Percentiles rank a stretch among this genome's conserved stretches.
These are phyloP conservation scores for Kuraishia cidri DNA, from an alignment of 805 yeast genomes.

Conservation along the genomic window DNA sequence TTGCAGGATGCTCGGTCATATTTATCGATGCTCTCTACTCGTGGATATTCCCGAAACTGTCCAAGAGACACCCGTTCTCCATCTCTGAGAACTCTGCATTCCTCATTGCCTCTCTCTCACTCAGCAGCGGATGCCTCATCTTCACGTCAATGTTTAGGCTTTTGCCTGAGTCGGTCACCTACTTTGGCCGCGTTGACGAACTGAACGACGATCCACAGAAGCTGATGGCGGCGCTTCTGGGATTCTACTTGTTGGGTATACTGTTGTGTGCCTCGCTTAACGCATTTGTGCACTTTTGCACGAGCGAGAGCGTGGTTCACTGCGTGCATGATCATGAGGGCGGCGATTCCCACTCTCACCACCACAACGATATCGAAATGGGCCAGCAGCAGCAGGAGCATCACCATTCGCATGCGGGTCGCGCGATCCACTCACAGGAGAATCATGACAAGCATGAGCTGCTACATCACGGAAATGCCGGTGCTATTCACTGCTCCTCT, in stretches of 20 bases:
- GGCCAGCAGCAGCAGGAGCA: background rate
- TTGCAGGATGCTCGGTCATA: conserved; percentile 63
- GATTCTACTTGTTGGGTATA: conserved; percentile 41
- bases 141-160: conserved; percentile 72
- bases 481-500: no score
- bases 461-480: no score
- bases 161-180: conserved; percentile 56
- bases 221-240: conserved; percentile 35
- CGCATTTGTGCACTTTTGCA: conserved; percentile 55
- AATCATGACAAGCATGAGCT: no score
- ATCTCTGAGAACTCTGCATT: conserved; percentile 53
- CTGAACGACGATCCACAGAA: conserved; percentile 12
- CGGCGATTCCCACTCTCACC: conserved; percentile 8
- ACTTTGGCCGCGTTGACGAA: conserved; percentile 25
- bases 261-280: conserved; percentile 52
- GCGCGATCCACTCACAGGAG: no score
- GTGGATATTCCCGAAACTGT: conserved; percentile 29
- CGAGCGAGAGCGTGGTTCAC: conserved; percentile 79
- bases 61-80: conserved; percentile 33
- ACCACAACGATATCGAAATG: conserved; percentile 5
- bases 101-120: conserved; percentile 64
- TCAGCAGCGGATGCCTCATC: conserved; percentile 75
- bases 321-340: conserved; percentile 53
- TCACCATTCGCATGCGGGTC: no score
- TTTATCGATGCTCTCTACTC: conserved; percentile 48